Conservation (phyloP, 768 basidiomycete species). For the Stropharia rugosoannulata region DNA sequence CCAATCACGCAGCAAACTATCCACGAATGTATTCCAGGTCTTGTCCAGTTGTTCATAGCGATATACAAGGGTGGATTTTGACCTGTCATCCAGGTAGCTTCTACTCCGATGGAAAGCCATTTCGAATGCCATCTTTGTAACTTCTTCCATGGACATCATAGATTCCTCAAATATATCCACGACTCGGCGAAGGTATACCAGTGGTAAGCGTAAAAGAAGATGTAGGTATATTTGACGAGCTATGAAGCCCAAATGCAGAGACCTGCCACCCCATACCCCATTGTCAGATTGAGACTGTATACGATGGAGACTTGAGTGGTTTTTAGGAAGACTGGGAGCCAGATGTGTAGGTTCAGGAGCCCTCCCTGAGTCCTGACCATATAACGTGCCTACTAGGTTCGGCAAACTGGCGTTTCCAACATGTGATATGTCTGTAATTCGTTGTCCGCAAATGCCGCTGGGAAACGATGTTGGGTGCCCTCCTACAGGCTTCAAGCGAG, state of each 20-base stretch:
- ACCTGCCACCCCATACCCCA: background rate
- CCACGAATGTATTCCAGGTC: slow-evolving; percentile 28
- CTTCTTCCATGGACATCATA: slow-evolving; percentile 55
- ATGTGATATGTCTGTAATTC: too few species aligned
- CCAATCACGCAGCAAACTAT: slow-evolving; percentile 27
- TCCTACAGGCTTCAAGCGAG: too few species aligned
- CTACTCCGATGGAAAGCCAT: slow-evolving; percentile 13
- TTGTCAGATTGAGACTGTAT: background rate
- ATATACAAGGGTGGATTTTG: slow-evolving; percentile 13
- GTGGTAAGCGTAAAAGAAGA: slow-evolving; percentile 55
- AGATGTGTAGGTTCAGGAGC: too few species aligned
- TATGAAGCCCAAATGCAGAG: background rate
- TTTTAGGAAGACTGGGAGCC: too few species aligned
- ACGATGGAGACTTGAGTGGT: too few species aligned
- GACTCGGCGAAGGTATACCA: slow-evolving; percentile 66
- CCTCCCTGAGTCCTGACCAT: too few species aligned
- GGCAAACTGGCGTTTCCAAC: too few species aligned
- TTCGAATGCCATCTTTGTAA: slow-evolving; percentile 42
- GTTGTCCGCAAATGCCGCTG: too few species aligned
- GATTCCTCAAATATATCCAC: slow-evolving; percentile 64
- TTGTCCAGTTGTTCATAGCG: slow-evolving; percentile 16
- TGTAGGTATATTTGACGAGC: slow-evolving; percentile 26
- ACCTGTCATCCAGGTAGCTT: slow-evolving; percentile 4
- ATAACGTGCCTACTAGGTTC: too few species aligned
- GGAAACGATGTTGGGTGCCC: too few species aligned